phyloP scores from a whole-genome alignment of 768 basidiomycete species.

The Tulasnella sp. region DNA sequence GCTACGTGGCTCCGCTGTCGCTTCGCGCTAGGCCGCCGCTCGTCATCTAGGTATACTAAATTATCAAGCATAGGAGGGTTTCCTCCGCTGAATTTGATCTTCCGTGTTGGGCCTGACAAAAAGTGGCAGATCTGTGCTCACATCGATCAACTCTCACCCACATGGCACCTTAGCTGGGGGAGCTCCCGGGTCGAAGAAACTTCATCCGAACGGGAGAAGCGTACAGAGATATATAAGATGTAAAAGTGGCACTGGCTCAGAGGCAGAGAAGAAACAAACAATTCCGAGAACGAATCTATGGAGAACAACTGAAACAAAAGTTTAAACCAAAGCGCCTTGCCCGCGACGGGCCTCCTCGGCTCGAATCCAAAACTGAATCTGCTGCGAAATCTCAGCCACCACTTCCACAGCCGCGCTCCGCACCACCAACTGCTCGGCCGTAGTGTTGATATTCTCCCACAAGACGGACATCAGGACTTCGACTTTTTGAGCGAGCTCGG shows the following conservation, averaged over 20 bases:
- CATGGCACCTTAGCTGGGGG: neutral
- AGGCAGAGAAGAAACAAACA: neutral
- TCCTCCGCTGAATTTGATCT: neutral
- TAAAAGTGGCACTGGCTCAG: neutral
- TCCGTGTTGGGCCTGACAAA: neutral
- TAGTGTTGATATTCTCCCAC: slow-evolving; percentile 48
- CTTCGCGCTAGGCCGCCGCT: neutral
- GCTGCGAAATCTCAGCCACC: slow-evolving; percentile 37
- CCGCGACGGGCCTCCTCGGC: slow-evolving; percentile 41
- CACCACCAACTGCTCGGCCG: slow-evolving; percentile 41
- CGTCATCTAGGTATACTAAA: neutral
- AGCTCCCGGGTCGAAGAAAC: neutral
- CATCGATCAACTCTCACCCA: neutral
- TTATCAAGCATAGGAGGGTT: neutral
- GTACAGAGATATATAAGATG: neutral
- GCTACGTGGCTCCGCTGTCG: too few relatives aligned
- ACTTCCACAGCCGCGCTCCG: slow-evolving; percentile 45
- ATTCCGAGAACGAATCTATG: neutral
- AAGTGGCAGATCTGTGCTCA: too few relatives aligned
- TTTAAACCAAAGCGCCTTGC: neutral
- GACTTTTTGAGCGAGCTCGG: slow-evolving; percentile 54
- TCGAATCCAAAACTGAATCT: slow-evolving; percentile 47
- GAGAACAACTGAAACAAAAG: neutral
- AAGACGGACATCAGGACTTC: slow-evolving; percentile 57
- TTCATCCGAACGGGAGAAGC: neutral